phyloP scores from a whole-genome alignment of 1,284 basidiomycete species.

The Leccinum subrobustum region DNA sequence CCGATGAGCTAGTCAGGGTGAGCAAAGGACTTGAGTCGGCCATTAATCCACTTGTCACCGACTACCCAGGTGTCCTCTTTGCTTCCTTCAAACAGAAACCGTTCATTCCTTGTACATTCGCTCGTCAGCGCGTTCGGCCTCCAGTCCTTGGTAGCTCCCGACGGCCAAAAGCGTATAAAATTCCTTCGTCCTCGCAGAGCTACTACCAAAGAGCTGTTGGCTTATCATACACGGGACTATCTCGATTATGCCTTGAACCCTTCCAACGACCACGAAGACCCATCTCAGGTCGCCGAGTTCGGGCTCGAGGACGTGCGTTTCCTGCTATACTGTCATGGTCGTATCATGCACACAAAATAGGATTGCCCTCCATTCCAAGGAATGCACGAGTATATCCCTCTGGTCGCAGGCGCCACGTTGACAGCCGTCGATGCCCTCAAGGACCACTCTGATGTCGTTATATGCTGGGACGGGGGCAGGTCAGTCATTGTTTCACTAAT shows the following conservation, averaged over 20 bases:
- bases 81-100: constrained; percentile 79
- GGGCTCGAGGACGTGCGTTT: constrained; percentile 66
- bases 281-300: constrained; percentile 38
- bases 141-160: constrained; percentile 36
- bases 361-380: constrained; percentile 80
- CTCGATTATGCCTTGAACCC: constrained; percentile 52
- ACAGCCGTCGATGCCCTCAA: constrained; percentile 67
- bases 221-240: constrained; percentile 59
- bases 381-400: constrained; percentile 66
- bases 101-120: constrained; percentile 81
- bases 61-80: constrained; percentile 55
- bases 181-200: constrained; percentile 55
- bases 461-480: constrained; percentile 87
- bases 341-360: constrained; percentile 37
- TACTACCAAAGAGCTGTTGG: constrained; percentile 47
- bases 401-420: constrained; percentile 77
- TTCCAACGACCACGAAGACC: constrained; percentile 20
- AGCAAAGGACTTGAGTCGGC: constrained; percentile 4
- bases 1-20: constrained; percentile 55
- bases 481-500: constrained; percentile 30
- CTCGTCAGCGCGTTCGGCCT: constrained; percentile 62
- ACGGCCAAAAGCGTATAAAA: constrained; percentile 35
- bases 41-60: not conserved
- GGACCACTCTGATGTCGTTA: constrained; percentile 57
- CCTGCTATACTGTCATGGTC: not conserved